Base-by-base conservation (phyloP, 1,284 basidiomycete genomes). In the Cryptococcus sp. region DNA sequence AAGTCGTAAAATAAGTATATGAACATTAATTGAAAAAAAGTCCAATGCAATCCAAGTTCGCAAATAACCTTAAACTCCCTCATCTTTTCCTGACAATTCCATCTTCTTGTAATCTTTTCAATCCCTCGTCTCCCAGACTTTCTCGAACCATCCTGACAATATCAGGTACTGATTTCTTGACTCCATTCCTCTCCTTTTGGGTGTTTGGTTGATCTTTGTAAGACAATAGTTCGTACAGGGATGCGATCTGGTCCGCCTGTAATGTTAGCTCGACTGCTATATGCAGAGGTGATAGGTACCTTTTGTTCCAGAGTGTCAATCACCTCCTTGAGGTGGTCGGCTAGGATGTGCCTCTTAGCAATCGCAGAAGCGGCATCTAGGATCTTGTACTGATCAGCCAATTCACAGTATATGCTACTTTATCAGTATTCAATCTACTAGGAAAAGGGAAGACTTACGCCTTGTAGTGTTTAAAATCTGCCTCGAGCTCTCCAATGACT, bases 401-500 rank as follows among this genome's bases (percentile, higher is more conserved):
- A 79, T 67, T 90, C 87, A 48, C 85, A 77, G 62, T 93, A 96
- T 51, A 94, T 84, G 56, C 90, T 93, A 64, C 23, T 40, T n/a
- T 11, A 21, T 43, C 19, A 28, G 32, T 43, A 46, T 25, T 21
- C 47, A 18, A 49, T 14, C 13, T 19, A 41, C n/a, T 18, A 2
- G 21, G 28, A 44, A 7, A 46, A 22, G 28, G 46, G 21, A 22
- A 11, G 22, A 74, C 81, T 47, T 60, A 91, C 89, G 85, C 82
- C 74, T 88, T 91, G 72, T 89, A 91, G 76, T 92, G 90, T 19
- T 81, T 82, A 67, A 91, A 92, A 68, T 93, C 91, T 62, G 90
- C 89, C 69, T 93, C 90, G 11, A 93, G 78, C 74, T 92, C 90
- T 52, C 84, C 69, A 39, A 92, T 77, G 23, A 92, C 87, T 14